These are phyloP conservation scores for Cladosporium sp. DNA, from an alignment of 2,329 filamentous ascomycete species.

Conservation along the genomic window DNA sequence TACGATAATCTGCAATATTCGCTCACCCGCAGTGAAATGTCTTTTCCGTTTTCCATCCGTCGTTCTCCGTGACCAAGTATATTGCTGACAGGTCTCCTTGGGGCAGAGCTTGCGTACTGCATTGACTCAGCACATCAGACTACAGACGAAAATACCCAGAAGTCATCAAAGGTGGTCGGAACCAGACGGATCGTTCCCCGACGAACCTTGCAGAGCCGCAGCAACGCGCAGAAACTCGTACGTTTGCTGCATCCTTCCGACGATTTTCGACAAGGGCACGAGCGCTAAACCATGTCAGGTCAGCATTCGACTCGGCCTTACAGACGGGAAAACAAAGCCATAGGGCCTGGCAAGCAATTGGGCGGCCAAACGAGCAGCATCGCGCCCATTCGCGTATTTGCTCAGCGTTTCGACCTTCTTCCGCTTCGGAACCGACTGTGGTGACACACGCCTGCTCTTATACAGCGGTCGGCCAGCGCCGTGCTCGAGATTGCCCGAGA, in stretches of 20 bases:
- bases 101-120: not conserved
- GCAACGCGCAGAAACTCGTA: constrained; percentile 6
- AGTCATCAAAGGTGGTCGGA: not conserved
- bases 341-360: not conserved
- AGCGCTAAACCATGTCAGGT: not conserved
- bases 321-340: not conserved
- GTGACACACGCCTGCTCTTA: not conserved
- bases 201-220: not conserved
- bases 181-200: constrained; percentile 4
- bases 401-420: not conserved
- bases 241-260: constrained; percentile 9
- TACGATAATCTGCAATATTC: not conserved
- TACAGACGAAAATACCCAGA: too few relatives aligned
- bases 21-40: not conserved
- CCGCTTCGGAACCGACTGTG: not conserved
- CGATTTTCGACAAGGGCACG: constrained; percentile 5
- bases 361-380: not conserved
- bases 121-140: not conserved
- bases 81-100: not conserved
- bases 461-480: not conserved
- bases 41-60: constrained; percentile 8
- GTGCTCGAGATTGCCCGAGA: not conserved
- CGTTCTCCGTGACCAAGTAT: not conserved
- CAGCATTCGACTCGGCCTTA: not conserved
- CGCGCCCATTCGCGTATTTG: too few relatives aligned